Evolutionary conservation across 2,329 filamentous ascomycete species (phyloP), one percentile per base, ranked within the genome.

Genomic region (Penicillium freii): DNA sequence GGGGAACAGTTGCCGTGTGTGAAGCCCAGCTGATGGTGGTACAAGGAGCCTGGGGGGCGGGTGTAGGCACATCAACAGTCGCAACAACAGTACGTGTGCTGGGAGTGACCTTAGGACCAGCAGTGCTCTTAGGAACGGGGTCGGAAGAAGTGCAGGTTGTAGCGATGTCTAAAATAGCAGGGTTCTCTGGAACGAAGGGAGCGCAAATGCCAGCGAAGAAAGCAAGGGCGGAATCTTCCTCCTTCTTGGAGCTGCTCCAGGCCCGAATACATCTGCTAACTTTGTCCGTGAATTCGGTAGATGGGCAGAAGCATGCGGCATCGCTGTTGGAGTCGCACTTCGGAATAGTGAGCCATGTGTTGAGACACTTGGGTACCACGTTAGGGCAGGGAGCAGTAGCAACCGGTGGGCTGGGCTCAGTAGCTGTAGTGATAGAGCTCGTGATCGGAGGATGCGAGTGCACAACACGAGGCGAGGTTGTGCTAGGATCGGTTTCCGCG

Each of bases 171-270:
- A 87, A 82, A 55, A 81, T 81, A 40, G 80, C 89, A 25, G 91
- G 91, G 82, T 96, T 96, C 71, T 82, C 66, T 9, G 82, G 80
- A 39, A 90, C 82, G 74, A 88, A 87, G 48, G 83, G 78, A 56
- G 89, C 91, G 78, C 92, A 97, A 77, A 96, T 90, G 72, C 92
- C 92, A 77, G 92, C 88, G 80, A 96, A 87, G 84, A 90, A 96
- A 66, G 84, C 82, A 60, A 93, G 82, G 55, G 91, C 89, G 68
- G 86, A 78, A 46, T 84, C 79, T 64, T 91, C 81, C 69, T 89
- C 82, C 50, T 84, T 78, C 61, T 87, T 82, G 51, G 82, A 81
- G 59, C 81, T 81, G 62, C 86, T 88, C 81, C 91, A 87, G 57
- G 92, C 84, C 67, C 87, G 84, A 66, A 97, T 81, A 78, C 92